Percentiles rank a stretch among this genome's conserved stretches.
phyloP scores from a whole-genome alignment of 179 eudicot species.

The Patellifolia procumbens region DNA sequence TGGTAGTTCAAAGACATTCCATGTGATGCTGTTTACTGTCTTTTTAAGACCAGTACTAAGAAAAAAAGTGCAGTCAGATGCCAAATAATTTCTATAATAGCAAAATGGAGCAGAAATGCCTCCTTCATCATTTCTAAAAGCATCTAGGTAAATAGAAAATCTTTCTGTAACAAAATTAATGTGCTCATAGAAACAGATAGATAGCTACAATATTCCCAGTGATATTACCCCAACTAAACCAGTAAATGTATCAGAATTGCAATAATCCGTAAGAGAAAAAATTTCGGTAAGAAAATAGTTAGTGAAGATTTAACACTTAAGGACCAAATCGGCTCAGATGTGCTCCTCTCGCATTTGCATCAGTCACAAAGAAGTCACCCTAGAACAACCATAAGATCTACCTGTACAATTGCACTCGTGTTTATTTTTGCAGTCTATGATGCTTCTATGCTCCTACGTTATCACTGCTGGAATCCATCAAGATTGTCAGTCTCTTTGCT shows the following conservation, averaged over 20 bases:
- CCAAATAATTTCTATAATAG: constrained; percentile 1
- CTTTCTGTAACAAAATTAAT: neutral
- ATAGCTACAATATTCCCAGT: neutral
- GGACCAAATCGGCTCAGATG: constrained; percentile 27
- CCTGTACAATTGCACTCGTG: constrained; percentile 51
- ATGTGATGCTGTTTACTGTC: constrained; percentile 21
- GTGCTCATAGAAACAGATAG: neutral
- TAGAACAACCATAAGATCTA: constrained; percentile 28
- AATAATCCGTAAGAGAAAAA: neutral
- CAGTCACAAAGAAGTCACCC: constrained; percentile 31
- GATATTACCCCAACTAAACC: constrained; percentile 5
- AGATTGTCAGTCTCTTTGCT: constrained; percentile 60
- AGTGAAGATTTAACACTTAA: constrained; percentile 10
- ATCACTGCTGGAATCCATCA: constrained; percentile 56
- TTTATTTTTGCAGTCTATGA: constrained; percentile 27
- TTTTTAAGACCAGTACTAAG: constrained; percentile 5
- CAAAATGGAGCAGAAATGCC: neutral
- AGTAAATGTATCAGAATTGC: constrained; percentile 9
- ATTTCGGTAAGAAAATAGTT: constrained; percentile 10
- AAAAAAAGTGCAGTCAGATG: constrained; percentile 15
- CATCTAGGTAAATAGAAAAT: neutral
- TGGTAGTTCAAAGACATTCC: constrained; percentile 12
- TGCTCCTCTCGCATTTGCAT: constrained; percentile 25
- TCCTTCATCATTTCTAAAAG: neutral
- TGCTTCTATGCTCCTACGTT: constrained; percentile 46